Conservation (phyloP, 139 green algal genomes). For the Nannochloris sp. region DNA sequence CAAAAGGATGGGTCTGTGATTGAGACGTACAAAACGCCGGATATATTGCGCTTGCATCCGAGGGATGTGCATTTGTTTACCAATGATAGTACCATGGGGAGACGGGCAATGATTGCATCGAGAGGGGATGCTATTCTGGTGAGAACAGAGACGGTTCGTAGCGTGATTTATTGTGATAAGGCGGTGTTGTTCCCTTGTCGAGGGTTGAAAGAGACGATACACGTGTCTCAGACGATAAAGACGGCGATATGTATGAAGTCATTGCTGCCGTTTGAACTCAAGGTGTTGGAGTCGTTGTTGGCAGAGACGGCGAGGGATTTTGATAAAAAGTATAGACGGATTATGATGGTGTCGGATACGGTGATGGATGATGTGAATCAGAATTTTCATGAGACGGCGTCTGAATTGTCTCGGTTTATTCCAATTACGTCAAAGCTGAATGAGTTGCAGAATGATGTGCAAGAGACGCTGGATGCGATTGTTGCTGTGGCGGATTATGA, state of each 20-base stretch:
- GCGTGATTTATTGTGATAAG: conserved; percentile 30
- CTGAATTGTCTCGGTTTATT: conserved; percentile 39
- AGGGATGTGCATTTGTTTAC: conserved; percentile 40
- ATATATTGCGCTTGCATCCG: conserved; percentile 28
- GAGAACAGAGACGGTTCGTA: conserved; percentile 23
- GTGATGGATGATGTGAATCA: conserved; percentile 35
- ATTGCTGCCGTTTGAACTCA: conserved; percentile 40
- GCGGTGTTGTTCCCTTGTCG: conserved; percentile 35
- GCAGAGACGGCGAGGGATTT: conserved; percentile 32
- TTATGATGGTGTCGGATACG: conserved; percentile 34
- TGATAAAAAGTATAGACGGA: conserved; percentile 22
- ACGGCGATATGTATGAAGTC: conserved; percentile 13
- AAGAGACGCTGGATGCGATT: conserved; percentile 36
- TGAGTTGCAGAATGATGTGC: conserved; percentile 43
- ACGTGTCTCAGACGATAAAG: conserved; percentile 26
- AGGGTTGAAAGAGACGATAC: conserved; percentile 27
- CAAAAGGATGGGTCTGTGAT: conserved; percentile 18
- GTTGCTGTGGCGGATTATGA: conserved; percentile 26
- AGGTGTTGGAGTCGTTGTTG: conserved; percentile 42
- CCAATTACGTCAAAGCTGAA: conserved; percentile 44
- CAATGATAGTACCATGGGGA: conserved; percentile 4
- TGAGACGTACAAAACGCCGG: conserved; percentile 36
- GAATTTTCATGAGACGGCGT: conserved; percentile 15
- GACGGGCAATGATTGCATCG: conserved; percentile 17
- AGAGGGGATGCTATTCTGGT: conserved; percentile 31